Evolutionary conservation across 75 land plant species (phyloP).

Genomic region (Cryptomeria japonica): DNA sequence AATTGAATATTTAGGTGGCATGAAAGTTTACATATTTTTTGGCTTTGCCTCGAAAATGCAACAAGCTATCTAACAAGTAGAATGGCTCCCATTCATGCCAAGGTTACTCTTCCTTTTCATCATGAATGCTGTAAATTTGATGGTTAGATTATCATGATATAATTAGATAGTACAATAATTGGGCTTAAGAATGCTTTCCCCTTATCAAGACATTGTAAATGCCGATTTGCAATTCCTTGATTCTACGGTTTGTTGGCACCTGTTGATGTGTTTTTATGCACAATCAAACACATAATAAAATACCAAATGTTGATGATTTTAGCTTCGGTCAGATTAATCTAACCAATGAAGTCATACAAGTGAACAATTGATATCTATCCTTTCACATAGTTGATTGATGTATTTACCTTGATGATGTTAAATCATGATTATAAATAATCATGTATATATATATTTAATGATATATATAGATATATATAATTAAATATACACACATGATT

Average conservation of each 20-base stretch:
- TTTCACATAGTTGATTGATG: too few species aligned
- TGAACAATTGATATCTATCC: too few species aligned
- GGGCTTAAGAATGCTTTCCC: neutral
- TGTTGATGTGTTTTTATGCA: too few species aligned
- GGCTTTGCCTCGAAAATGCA: neutral
- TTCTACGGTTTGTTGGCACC: neutral
- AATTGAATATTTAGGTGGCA: neutral
- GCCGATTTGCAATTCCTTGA: neutral
- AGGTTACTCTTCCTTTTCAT: neutral
- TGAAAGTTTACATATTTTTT: neutral
- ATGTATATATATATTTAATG: too few species aligned
- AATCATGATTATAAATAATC: too few species aligned
- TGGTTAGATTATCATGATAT: neutral
- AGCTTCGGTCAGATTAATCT: too few species aligned
- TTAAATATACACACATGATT: too few species aligned
- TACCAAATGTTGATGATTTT: too few species aligned
- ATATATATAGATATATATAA: too few species aligned
- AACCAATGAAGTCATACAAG: too few species aligned
- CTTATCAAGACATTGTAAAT: neutral
- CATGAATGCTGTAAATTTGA: neutral
- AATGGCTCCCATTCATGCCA: neutral
- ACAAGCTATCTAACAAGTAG: neutral
- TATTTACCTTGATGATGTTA: too few species aligned
- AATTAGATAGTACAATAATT: neutral
- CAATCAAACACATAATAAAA: too few species aligned